Percentiles rank a stretch among this genome's conserved stretches.
phyloP scores from a whole-genome alignment of 2,329 filamentous ascomycete genomes.

The Kalmusia sp. region DNA sequence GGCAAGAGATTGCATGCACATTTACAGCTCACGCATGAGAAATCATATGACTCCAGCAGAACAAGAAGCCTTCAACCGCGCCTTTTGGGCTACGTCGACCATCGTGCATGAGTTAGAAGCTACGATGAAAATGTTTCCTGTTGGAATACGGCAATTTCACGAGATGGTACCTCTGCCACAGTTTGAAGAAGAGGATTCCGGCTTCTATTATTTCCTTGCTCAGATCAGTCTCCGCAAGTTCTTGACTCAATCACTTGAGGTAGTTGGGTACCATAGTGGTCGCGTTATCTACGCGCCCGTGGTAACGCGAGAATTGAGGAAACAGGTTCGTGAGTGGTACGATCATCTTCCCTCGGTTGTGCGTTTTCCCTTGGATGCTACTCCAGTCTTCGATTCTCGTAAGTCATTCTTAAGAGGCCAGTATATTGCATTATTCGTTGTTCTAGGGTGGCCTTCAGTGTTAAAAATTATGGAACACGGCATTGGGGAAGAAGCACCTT shows the following conservation, averaged over 20 bases:
- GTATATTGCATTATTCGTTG: constrained; percentile 37
- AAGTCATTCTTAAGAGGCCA: constrained; percentile 36
- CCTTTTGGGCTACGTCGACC: constrained; percentile 35
- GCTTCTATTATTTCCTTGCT: constrained; percentile 35
- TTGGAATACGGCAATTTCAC: constrained; percentile 35
- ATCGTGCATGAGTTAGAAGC: constrained; percentile 36
- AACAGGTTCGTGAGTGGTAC: constrained; percentile 35
- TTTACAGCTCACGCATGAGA: constrained; percentile 24
- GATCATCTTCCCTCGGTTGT: constrained; percentile 31
- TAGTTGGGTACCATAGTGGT: constrained; percentile 35
- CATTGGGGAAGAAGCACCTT: constrained; percentile 13
- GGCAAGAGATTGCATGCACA: constrained; percentile 34
- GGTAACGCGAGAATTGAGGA: constrained; percentile 29
- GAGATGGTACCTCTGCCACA: constrained; percentile 36
- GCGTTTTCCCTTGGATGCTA: constrained; percentile 29
- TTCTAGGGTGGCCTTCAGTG: constrained; percentile 37
- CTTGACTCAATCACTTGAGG: constrained; percentile 33
- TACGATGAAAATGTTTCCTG: constrained; percentile 38
- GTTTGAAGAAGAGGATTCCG: constrained; percentile 34
- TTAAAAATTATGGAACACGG: constrained; percentile 31
- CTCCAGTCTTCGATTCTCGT: constrained; percentile 35
- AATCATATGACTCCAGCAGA: constrained; percentile 24
- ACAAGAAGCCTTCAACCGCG: constrained; percentile 33
- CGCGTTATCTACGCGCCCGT: constrained; percentile 35
- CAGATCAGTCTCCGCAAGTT: constrained; percentile 37